Evolutionary conservation across 495 filamentous ascomycete species (phyloP), one percentile per base, ranked within the genome.

Genomic region (Daldinia decipiens): DNA sequence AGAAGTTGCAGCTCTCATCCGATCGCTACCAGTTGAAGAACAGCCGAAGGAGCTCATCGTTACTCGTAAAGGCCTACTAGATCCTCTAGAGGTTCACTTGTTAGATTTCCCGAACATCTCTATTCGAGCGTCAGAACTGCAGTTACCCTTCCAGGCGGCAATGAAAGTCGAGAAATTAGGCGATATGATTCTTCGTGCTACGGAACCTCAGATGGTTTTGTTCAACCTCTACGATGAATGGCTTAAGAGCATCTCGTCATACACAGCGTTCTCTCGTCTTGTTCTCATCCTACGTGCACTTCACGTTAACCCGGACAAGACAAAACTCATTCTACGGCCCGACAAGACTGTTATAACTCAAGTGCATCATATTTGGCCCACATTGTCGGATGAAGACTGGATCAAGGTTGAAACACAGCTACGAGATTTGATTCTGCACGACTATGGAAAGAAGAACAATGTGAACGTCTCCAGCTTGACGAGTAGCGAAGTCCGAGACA

Each of bases 151-250:
- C 91, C 96, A 99, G 79, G 96, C 96, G 51, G 96, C 96, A 3
- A 99, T 99, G 96, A 99, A 98, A 85, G 94, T 99, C 40, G 96
- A 99, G 81, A 98, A 98, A 79, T 85, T 99, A 31, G 96, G 95
- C 62, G 96, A 99, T 77, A 97, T 99, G 96, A 99, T 99, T 75
- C 85, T 99, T 43, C 91, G 94, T 58, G 96, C 96, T 12, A 98
- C 96, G 0, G 96, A 98, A 75, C 96, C 96, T 21, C 95, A 98
- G 82, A 99, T 99, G 96, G 96, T 99, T 59, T 88, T 99, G 5
- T 98, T 98, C 87, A 99, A 99, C 77, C 87, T 99, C 29, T 99
- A 98, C 74, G 96, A 99, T 74, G 96, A 99, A 78, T 99, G 96
- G 96, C 82, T 98, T 69, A 98, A 98, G 88, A 93, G 91, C 7